Base-by-base conservation (phyloP, 208 protist species). In the Zelonia costaricensis region DNA sequence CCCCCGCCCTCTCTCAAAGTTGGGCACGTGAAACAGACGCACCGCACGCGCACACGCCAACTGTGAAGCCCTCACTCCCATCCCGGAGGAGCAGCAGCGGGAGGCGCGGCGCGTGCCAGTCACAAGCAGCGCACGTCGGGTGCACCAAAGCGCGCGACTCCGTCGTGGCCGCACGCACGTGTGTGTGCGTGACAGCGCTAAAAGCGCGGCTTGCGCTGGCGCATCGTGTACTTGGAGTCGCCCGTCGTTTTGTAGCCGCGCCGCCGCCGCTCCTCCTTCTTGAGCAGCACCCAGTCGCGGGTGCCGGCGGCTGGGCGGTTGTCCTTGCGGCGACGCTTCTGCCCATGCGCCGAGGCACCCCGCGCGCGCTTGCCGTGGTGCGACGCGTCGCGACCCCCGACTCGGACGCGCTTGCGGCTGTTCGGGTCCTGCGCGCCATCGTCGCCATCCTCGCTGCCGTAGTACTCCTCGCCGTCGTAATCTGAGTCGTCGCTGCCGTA, bases 221-320 rank as follows among this genome's bases (percentile, higher is more conserved):
- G 74, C 62, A 93, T 97, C n/a, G 98, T 98, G 76, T 99, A 99
- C 81, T 99, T 99, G 45, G 86, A 90, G 65, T 99, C 95, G 0
- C 53, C 69, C 6, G 84, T 82, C 15, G 97, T 93, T 33, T 93
- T 69, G 60, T 94, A 89, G 13, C 98, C 98, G 66, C 97, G 87
- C 30, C 80, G 81, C 9, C 95, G 82, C 28, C 96, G 91, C 46
- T 98, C 92, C 52, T 98, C 89, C 69, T 99, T 99, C 80, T 99
- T 99, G 18, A 93, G 62, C 16, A 94, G 56, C 23, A 99, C 97
- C 97, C 97, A 99, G 9, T 98, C 91, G 55, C 86, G 88, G 15
- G 77, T 82, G 43, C 97, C 92, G 4, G 86, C 84, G 28, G 68
- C 65, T 5, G 84, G 82, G 15, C 85, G 76, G 62, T 86, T 88